Conservation (phyloP, 495 filamentous ascomycete genomes). For the Hypoxylon trugodes region DNA sequence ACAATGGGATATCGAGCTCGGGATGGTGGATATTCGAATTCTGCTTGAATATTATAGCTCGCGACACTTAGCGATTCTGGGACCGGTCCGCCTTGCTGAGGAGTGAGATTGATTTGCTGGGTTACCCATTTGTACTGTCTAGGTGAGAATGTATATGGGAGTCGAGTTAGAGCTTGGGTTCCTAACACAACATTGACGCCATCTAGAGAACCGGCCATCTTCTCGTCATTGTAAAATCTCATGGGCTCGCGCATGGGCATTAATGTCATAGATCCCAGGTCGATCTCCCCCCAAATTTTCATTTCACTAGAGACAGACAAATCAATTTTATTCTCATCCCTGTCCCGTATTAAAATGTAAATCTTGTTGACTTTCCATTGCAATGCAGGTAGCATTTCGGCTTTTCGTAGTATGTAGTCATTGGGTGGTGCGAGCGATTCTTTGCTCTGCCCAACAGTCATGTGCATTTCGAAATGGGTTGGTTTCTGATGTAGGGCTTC, state of each 20-base stretch:
- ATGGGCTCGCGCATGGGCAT: slow-evolving; percentile 18
- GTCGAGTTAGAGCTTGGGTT: not conserved
- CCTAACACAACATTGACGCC: not conserved
- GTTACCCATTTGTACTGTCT: slow-evolving; percentile 24
- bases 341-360: slow-evolving; percentile 54
- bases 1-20: slow-evolving; percentile 58
- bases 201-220: not conserved
- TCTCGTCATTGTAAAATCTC: slow-evolving; percentile 33
- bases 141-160: slow-evolving; percentile 25
- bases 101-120: not conserved
- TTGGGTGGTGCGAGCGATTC: slow-evolving; percentile 45
- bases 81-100: slow-evolving; percentile 1
- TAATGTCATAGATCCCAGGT: slow-evolving; percentile 47
- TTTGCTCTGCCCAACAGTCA: slow-evolving; percentile 64
- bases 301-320: slow-evolving; percentile 42
- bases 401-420: slow-evolving; percentile 56
- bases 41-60: slow-evolving; percentile 66
- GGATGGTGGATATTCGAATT: slow-evolving; percentile 59
- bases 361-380: slow-evolving; percentile 55
- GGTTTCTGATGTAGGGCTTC: slow-evolving; percentile 27
- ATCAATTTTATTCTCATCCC: slow-evolving; percentile 41
- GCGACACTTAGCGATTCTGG: slow-evolving; percentile 49
- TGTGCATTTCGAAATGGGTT: slow-evolving; percentile 45
- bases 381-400: slow-evolving; percentile 46
- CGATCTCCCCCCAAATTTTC: slow-evolving; percentile 59